phyloP scores from a whole-genome alignment of 495 filamentous ascomycete species.

The Xylaria acuta region DNA sequence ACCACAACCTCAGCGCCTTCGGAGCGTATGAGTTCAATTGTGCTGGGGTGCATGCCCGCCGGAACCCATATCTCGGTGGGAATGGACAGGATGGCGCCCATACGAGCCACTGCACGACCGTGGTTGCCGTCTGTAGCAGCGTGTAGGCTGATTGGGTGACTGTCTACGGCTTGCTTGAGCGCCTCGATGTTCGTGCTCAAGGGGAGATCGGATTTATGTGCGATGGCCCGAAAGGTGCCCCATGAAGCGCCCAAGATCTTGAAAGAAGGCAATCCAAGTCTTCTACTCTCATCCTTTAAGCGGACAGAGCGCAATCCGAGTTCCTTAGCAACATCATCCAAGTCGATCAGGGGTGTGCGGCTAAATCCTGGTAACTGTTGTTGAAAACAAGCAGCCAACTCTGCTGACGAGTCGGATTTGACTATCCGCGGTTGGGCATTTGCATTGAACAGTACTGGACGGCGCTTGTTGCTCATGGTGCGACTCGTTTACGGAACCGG shows the following conservation, averaged over 20 bases:
- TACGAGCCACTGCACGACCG: constrained; percentile 70
- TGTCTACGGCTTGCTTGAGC: constrained; percentile 40
- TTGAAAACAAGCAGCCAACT: constrained; percentile 50
- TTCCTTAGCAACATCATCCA: constrained; percentile 61
- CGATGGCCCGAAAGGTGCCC: constrained; percentile 65
- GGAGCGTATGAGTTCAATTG: constrained; percentile 56
- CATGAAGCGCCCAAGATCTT: constrained; percentile 82
- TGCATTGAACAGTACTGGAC: constrained; percentile 13
- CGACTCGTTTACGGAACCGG: background rate
- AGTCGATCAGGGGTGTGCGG: constrained; percentile 55
- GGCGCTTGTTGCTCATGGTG: constrained; percentile 8
- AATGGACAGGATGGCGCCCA: constrained; percentile 63
- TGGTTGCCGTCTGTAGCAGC: constrained; percentile 74
- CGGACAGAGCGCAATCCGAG: constrained; percentile 60
- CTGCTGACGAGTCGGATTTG: background rate
- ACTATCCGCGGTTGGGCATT: background rate
- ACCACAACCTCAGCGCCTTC: constrained; percentile 64
- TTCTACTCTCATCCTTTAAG: constrained; percentile 65
- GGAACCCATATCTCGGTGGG: constrained; percentile 64
- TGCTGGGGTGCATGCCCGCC: constrained; percentile 54
- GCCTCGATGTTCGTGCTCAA: constrained; percentile 32
- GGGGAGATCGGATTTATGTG: constrained; percentile 47
- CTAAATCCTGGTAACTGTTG: constrained; percentile 56
- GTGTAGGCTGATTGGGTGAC: constrained; percentile 38
- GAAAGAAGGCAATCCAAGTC: constrained; percentile 72